Evolutionary conservation across 2,329 filamentous ascomycete species (phyloP).

Genomic region (Biscogniauxia marginata): DNA sequence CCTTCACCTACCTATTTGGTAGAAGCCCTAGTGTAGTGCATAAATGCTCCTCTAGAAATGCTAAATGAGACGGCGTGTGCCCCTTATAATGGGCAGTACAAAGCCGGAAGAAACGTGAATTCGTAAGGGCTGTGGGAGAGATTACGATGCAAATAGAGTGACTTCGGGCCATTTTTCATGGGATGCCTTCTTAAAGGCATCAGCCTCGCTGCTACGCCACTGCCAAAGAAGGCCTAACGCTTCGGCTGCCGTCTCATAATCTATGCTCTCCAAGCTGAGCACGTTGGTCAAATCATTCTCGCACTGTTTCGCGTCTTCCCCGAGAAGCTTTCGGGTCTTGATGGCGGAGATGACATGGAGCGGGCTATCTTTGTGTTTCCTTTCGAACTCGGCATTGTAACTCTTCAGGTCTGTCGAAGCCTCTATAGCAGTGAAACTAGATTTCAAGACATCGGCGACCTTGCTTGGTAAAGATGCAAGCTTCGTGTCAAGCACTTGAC

Average conservation of each 20-base stretch:
- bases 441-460: constrained; percentile 66
- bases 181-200: constrained; percentile 48
- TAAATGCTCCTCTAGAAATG: background rate
- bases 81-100: background rate
- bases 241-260: constrained; percentile 48
- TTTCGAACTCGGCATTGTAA: constrained; percentile 65
- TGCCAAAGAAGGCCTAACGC: constrained; percentile 42
- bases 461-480: constrained; percentile 61
- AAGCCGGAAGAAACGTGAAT: background rate
- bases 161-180: constrained; percentile 51
- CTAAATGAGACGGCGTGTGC: background rate
- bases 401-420: constrained; percentile 57
- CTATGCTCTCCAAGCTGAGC: constrained; percentile 44
- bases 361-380: constrained; percentile 61
- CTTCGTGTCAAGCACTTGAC: constrained; percentile 56
- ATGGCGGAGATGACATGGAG: constrained; percentile 63
- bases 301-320: constrained; percentile 53
- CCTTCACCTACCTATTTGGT: background rate
- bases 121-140: background rate
- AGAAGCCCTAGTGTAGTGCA: background rate
- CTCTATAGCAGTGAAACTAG: constrained; percentile 63
- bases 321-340: constrained; percentile 57
- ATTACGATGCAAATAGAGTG: constrained; percentile 39
- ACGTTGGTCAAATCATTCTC: constrained; percentile 61
- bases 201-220: constrained; percentile 50